Conservation (phyloP, 208 protist species). For the Trypanosoma theileri region DNA sequence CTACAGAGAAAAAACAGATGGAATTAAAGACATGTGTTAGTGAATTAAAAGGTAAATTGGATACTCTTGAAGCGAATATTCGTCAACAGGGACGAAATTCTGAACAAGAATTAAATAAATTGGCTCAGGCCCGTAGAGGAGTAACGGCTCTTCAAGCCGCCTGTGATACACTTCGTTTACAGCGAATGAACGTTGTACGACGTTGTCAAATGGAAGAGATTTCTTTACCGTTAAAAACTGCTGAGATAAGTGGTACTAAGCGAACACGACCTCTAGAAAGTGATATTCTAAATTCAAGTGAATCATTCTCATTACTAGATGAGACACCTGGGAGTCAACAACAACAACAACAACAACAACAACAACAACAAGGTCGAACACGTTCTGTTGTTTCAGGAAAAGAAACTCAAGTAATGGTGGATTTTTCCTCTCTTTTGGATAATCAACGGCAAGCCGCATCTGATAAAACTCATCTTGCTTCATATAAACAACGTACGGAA, state of each 20-base stretch:
- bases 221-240: conserved; percentile 54
- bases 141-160: conserved; percentile 69
- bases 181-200: conserved; percentile 74
- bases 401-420: conserved; percentile 48
- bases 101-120: conserved; percentile 52
- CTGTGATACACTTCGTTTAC: conserved; percentile 76
- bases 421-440: conserved; percentile 71
- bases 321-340: conserved; percentile 10
- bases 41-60: conserved; percentile 46
- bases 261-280: conserved; percentile 29
- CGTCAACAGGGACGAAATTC: conserved; percentile 43
- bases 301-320: conserved; percentile 59
- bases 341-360: conserved; percentile 8
- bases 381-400: conserved; percentile 9
- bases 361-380: conserved; percentile 14
- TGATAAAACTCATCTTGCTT: conserved; percentile 47
- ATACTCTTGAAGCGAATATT: conserved; percentile 64
- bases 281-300: conserved; percentile 37
- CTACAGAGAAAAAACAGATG: conserved; percentile 48
- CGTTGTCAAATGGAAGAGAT: conserved; percentile 89
- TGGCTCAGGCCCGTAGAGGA: conserved; percentile 67
- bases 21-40: conserved; percentile 36
- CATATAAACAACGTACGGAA: conserved; percentile 67
- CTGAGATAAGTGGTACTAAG: conserved; percentile 42
- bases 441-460: conserved; percentile 39